phyloP scores from a whole-genome alignment of 208 protist species.

The Acanthamoeba triangularis region DNA sequence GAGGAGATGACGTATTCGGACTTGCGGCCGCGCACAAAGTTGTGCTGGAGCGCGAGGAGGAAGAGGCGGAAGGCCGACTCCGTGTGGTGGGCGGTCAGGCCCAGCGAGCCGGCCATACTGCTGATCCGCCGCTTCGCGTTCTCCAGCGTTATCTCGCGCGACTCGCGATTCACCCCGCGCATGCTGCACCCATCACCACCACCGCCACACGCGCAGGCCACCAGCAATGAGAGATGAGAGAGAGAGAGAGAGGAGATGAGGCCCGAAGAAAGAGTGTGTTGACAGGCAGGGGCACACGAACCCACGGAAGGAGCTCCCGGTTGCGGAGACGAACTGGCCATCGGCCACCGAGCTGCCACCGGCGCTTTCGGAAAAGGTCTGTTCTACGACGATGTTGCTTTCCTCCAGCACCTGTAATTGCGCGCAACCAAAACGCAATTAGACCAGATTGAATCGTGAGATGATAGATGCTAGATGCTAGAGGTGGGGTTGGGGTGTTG shows the following conservation, averaged over 20 bases:
- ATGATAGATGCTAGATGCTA: neutral
- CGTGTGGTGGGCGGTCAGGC: slow-evolving; percentile 84
- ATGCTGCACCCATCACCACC: neutral
- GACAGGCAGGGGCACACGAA: neutral
- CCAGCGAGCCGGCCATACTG: slow-evolving; percentile 83
- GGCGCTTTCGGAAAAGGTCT: slow-evolving; percentile 83
- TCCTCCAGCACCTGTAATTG: slow-evolving; percentile 81
- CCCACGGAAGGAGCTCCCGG: slow-evolving; percentile 37
- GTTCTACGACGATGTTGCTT: slow-evolving; percentile 87
- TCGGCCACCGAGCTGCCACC: slow-evolving; percentile 80
- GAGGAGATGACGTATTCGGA: slow-evolving; percentile 90
- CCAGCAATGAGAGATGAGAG: neutral
- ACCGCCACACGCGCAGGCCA: neutral
- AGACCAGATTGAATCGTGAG: neutral
- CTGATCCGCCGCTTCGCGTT: slow-evolving; percentile 79
- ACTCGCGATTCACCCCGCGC: neutral
- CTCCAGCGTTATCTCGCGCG: slow-evolving; percentile 74
- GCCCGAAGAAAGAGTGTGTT: neutral
- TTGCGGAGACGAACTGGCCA: slow-evolving; percentile 86
- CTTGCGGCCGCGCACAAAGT: slow-evolving; percentile 85
- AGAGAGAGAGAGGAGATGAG: neutral
- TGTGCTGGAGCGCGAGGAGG: slow-evolving; percentile 83
- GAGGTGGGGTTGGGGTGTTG: neutral
- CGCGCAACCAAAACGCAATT: neutral
- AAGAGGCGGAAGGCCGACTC: slow-evolving; percentile 87